Evolutionary conservation across 495 filamentous ascomycete species (phyloP).

Genomic region (Lepraria neglecta): DNA sequence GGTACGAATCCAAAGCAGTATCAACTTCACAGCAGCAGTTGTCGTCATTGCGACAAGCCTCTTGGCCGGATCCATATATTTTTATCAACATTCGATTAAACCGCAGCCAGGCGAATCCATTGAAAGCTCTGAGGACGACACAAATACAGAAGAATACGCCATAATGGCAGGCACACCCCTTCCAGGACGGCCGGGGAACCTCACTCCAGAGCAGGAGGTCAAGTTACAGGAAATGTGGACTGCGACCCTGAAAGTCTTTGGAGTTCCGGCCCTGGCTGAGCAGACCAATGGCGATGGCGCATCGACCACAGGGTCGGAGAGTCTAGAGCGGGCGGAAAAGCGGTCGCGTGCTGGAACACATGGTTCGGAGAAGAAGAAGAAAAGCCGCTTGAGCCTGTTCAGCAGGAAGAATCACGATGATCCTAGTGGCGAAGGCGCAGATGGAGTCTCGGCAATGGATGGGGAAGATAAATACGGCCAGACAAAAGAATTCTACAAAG

Average conservation of each 20-base stretch:
- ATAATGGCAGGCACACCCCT: conserved; percentile 42
- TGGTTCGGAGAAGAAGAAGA: conserved; percentile 56
- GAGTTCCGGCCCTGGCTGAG: conserved; percentile 44
- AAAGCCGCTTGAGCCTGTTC: conserved; percentile 40
- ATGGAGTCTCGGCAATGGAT: conserved; percentile 37
- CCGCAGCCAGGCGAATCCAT: not conserved
- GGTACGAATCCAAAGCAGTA: conserved; percentile 5
- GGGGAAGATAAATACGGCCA: conserved; percentile 90
- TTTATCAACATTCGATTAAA: not conserved
- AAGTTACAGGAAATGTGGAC: conserved; percentile 87
- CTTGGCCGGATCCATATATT: not conserved
- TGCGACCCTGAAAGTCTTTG: conserved; percentile 71
- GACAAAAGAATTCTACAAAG: conserved; percentile 75
- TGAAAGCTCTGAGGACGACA: not conserved
- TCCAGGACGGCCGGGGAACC: conserved; percentile 76
- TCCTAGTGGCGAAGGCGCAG: conserved; percentile 26
- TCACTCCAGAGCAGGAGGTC: conserved; percentile 80
- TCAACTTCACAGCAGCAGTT: not conserved
- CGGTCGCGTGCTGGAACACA: conserved; percentile 13
- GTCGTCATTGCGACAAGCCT: conserved; percentile 3
- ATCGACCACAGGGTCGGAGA: conserved; percentile 29
- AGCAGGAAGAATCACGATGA: conserved; percentile 56
- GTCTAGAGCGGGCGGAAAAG: conserved; percentile 17
- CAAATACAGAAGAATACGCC: conserved; percentile 17
- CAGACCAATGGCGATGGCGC: conserved; percentile 26